Base-by-base conservation (phyloP, 352 stramenopile genomes). In the Phytophthora europaea region DNA sequence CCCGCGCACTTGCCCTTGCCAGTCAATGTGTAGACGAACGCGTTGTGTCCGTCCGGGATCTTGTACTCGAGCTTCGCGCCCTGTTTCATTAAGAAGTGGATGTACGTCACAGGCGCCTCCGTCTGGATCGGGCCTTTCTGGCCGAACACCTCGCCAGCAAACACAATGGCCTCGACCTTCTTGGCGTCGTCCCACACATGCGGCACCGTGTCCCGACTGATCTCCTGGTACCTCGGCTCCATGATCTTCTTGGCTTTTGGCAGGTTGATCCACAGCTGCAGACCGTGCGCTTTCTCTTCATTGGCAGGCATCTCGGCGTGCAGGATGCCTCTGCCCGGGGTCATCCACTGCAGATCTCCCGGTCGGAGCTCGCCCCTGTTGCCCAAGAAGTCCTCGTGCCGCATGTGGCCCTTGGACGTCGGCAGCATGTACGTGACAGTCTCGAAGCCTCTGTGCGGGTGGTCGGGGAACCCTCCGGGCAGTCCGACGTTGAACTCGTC, bases 391-490 rank as follows among this genome's bases (percentile, higher is more conserved):
- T 56, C 50, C 26, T 56, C 50, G 50, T 56, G 50, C 0, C 15
- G 50, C 50, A 56, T 56, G 22, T 36, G 22, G 50, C 50, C 50
- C 50, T 33, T 36, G 50, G 50, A 56, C 50, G 50, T 56, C 26
- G 81, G 81, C 10, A 98, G 69, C 76, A 96, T 84, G 76, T 98
- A 98, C 22, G 95, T 56, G 50, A 56, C 50, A 23, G 50, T 56
- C 50, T 56, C 50, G 50, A 56, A 56, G 13, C 50, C 50, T 54
- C 92, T 75, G 78, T 98, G 95, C 22, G 92, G 92, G 81, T 98
- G 95, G 34, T 93, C 79, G 2, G 94, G 89, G 82, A 98, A 98
- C 1, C 94, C 94, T 31, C 94, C 90, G 2, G 92, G 80, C 1
- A 88, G 50, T 0, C 72, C 82, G 7, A 82, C 70, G 61, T 85